These are phyloP conservation scores for Nepenthes mirabilis DNA, from an alignment of 148 eudicot species.

Conservation along the genomic window DNA sequence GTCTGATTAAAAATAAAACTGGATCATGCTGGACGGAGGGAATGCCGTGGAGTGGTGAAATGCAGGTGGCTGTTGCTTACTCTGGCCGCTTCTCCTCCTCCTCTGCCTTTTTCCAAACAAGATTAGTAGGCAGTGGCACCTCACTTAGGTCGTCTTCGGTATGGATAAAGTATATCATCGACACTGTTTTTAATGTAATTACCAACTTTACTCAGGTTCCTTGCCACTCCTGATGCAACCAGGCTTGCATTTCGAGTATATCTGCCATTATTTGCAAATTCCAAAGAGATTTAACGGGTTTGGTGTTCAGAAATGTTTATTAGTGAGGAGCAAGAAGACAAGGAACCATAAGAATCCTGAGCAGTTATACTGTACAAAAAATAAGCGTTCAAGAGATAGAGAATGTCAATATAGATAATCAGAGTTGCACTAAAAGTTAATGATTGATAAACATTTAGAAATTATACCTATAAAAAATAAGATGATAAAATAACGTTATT, in stretches of 20 bases:
- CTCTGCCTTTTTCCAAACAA: not conserved
- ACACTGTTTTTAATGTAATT: slow-evolving; percentile 59
- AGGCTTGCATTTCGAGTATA: slow-evolving; percentile 73
- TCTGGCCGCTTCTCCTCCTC: not conserved
- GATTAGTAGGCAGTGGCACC: not conserved
- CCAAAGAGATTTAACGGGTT: not conserved
- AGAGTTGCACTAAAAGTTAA: too few species aligned
- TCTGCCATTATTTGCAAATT: slow-evolving; percentile 23
- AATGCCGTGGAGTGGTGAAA: not conserved
- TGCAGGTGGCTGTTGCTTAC: not conserved
- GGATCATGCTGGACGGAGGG: not conserved
- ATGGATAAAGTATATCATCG: slow-evolving; percentile 67
- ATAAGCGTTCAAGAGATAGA: too few species aligned
- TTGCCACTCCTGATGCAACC: slow-evolving; percentile 82
- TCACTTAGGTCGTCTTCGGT: slow-evolving; percentile 70
- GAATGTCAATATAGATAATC: too few species aligned
- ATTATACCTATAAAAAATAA: too few species aligned
- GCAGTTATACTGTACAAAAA: too few species aligned
- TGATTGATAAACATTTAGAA: too few species aligned
- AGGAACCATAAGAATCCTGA: too few species aligned
- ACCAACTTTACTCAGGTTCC: slow-evolving; percentile 71
- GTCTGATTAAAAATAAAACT: not conserved
- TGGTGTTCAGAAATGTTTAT: too few species aligned
- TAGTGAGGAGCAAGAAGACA: too few species aligned
- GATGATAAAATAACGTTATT: too few species aligned